Conservation (phyloP, 805 yeast genomes). For the Zygoascus ofunaensis region DNA sequence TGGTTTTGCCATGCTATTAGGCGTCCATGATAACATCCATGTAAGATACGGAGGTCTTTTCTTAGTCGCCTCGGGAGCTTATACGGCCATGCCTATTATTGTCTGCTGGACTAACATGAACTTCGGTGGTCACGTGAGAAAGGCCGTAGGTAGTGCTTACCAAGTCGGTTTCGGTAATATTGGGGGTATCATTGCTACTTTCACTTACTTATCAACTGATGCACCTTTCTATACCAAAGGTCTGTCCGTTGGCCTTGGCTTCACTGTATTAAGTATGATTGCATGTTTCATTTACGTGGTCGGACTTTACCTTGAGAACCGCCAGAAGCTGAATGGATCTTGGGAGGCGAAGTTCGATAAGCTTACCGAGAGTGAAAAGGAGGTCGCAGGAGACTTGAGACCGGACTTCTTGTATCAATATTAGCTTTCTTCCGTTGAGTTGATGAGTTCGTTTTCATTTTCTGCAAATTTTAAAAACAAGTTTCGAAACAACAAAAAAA, state of each 20-base stretch:
- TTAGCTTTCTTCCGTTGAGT: too few relatives aligned
- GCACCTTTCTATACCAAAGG: conserved; percentile 56
- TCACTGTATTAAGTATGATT: conserved; percentile 36
- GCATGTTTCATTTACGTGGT: conserved; percentile 29
- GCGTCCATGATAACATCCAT: conserved; percentile 29
- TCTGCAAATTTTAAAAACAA: conserved; percentile 2
- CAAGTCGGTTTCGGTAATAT: conserved; percentile 66
- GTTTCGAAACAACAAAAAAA: too few relatives aligned
- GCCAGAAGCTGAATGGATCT: conserved; percentile 18
- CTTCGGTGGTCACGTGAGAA: conserved; percentile 53
- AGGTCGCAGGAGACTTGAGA: conserved; percentile 25
- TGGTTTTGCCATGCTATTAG: conserved; percentile 51
- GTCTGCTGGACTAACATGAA: conserved; percentile 61
- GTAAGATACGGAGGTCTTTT: conserved; percentile 59
- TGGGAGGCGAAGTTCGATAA: conserved; percentile 20
- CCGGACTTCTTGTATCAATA: conserved; percentile 27
- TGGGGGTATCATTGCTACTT: conserved; percentile 61
- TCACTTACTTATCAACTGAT: conserved; percentile 43
- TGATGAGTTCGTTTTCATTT: not conserved
- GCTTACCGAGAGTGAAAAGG: conserved; percentile 17
- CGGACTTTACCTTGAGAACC: conserved; percentile 25
- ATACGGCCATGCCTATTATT: conserved; percentile 58
- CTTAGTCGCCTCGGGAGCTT: conserved; percentile 48
- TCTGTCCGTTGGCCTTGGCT: conserved; percentile 41
- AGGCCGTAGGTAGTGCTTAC: conserved; percentile 49